phyloP scores from a whole-genome alignment of 192 early-diverging fungal genomes.

The Gaertneriomyces semiglobifer region DNA sequence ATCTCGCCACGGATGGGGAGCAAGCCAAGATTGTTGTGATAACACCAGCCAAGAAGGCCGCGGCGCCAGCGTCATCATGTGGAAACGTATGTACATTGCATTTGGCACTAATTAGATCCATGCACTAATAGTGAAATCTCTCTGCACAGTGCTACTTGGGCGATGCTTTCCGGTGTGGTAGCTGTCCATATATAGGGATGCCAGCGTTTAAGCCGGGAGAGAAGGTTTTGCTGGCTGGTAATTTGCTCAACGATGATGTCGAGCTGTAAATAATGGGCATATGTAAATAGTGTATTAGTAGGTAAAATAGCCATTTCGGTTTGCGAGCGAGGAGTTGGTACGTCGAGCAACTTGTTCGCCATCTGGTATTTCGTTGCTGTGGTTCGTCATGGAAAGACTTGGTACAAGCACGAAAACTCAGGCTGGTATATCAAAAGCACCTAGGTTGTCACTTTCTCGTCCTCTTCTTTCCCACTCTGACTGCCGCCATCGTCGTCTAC shows the following conservation, averaged over 20 bases:
- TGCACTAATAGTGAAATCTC: neutral
- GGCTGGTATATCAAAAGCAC: constrained; percentile 4
- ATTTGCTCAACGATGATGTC: constrained; percentile 66
- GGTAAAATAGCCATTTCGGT: no score
- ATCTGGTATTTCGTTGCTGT: no score
- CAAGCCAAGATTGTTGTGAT: constrained; percentile 37
- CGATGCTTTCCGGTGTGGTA: constrained; percentile 94
- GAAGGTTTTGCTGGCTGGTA: constrained; percentile 83
- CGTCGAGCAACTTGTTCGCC: no score
- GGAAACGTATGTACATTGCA: constrained; percentile 48
- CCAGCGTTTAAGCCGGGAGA: constrained; percentile 95
- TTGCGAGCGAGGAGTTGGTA: no score
- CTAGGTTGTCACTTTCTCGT: constrained; percentile 2
- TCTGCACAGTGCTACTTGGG: constrained; percentile 75
- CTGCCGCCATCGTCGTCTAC: no score
- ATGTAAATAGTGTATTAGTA: no score
- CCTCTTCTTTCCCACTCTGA: no score
- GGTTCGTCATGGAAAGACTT: no score
- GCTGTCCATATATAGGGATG: constrained; percentile 96
- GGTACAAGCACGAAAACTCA: no score
- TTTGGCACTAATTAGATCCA: neutral
- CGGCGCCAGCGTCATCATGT: constrained; percentile 54
- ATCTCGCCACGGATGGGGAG: constrained; percentile 19
- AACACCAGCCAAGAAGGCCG: constrained; percentile 32
- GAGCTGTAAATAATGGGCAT: constrained; percentile 16